Evolutionary conservation across 371 early-diverging fungal species (phyloP).

Genomic region (Blastocladiella emersonii): DNA sequence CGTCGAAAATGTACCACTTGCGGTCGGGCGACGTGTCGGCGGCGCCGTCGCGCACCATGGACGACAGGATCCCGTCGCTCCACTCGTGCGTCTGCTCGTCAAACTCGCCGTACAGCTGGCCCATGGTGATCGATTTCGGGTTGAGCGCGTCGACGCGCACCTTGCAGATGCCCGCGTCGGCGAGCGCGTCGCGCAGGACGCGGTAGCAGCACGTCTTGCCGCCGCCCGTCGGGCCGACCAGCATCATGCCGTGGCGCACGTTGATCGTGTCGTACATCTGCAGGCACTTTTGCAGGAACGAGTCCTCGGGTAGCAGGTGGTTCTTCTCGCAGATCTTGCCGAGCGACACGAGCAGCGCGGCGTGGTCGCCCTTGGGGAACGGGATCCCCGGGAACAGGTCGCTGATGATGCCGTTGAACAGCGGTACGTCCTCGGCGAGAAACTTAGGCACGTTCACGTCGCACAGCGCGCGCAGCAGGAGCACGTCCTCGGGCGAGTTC

Average conservation of each 20-base stretch:
- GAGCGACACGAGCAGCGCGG: conserved; percentile 25
- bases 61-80: conserved; percentile 41
- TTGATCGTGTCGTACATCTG: conserved; percentile 44
- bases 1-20: conserved; percentile 55
- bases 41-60: conserved; percentile 36
- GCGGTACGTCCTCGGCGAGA: conserved; percentile 40
- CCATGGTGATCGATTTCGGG: conserved; percentile 49
- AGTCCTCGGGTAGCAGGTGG: conserved; percentile 25
- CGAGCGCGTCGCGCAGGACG: conserved; percentile 22
- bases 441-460: conserved; percentile 45
- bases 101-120: conserved; percentile 51
- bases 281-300: conserved; percentile 40
- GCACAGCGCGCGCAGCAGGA: conserved; percentile 37
- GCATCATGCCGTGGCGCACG: conserved; percentile 43
- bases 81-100: conserved; percentile 46
- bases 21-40: conserved; percentile 31
- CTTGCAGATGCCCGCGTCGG: conserved; percentile 2
- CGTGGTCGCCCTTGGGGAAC: conserved; percentile 34
- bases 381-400: conserved; percentile 42
- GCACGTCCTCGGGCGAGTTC: conserved; percentile 31
- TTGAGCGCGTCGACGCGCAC: conserved; percentile 33
- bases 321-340: conserved; percentile 21
- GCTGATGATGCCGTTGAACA: conserved; percentile 44
- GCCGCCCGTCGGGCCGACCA: conserved; percentile 44
- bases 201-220: conserved; percentile 35